Evolutionary conservation across 2,329 filamentous ascomycete species (phyloP).

Genomic region (Lasiodiplodia sp.): DNA sequence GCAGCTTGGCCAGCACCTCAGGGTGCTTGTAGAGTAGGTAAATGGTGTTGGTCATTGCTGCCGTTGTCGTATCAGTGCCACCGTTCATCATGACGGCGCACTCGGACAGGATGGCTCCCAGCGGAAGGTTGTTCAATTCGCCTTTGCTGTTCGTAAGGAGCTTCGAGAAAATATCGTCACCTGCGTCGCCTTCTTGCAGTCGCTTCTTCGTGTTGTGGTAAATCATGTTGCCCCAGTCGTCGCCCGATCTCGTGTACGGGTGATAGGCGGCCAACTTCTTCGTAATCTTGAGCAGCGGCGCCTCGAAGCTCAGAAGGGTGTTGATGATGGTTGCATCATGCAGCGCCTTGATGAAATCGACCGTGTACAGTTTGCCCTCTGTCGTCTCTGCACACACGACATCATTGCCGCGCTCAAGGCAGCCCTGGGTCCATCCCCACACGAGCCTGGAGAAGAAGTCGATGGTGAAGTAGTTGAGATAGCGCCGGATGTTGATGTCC

Average conservation of each 20-base stretch:
- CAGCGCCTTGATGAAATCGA: conserved; percentile 59
- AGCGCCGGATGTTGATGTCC: conserved; percentile 40
- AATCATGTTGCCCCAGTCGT: conserved; percentile 31
- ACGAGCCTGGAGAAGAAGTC: conserved; percentile 42
- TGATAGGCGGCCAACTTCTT: too few species aligned
- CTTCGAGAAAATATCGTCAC: conserved; percentile 32
- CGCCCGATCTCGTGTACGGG: too few species aligned
- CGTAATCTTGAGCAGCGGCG: conserved; percentile 14
- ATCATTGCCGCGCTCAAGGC: too few species aligned
- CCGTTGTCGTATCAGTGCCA: conserved; percentile 51
- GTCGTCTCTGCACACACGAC: conserved; percentile 58
- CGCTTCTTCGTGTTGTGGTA: conserved; percentile 19
- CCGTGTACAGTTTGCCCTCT: conserved; percentile 59
- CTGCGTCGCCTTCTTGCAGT: conserved; percentile 24
- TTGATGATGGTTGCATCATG: conserved; percentile 55
- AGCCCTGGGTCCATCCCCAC: too few species aligned
- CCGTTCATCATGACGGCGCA: conserved; percentile 37
- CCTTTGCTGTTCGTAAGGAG: conserved; percentile 25
- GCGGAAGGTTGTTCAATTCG: conserved; percentile 12
- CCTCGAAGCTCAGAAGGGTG: conserved; percentile 53
- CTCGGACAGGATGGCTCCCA: conserved; percentile 33
- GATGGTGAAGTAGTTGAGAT: conserved; percentile 55
- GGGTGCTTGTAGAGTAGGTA: conserved; percentile 27
- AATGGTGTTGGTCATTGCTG: conserved; percentile 31
- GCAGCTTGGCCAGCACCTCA: conserved; percentile 36